Conservation (phyloP, 129 eudicot genomes). For the Silybum marianum region DNA sequence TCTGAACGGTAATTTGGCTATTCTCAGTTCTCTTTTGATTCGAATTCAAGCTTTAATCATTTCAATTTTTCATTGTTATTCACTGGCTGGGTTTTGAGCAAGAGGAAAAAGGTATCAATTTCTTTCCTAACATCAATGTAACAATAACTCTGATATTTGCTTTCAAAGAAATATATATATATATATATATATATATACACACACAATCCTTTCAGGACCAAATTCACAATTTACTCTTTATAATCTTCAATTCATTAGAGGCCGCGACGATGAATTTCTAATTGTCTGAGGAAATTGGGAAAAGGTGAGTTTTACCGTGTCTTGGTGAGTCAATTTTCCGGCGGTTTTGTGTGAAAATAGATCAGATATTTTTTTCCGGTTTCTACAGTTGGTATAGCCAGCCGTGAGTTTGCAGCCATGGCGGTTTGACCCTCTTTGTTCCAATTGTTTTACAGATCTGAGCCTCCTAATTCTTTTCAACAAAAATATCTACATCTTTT, state of each 20-base stretch:
- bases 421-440: constrained; percentile 25
- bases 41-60: too few species aligned
- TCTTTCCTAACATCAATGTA: too few species aligned
- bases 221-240: neutral
- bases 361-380: neutral
- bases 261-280: constrained; percentile 29
- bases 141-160: too few species aligned
- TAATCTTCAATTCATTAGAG: neutral
- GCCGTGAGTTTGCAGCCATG: constrained; percentile 37
- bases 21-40: too few species aligned
- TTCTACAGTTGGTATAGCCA: neutral
- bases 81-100: too few species aligned
- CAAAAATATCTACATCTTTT: too few species aligned
- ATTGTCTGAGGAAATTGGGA: constrained; percentile 21
- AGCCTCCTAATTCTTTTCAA: constrained; percentile 3
- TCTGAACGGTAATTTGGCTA: too few species aligned
- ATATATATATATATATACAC: too few species aligned
- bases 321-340: constrained; percentile 30
- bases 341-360: neutral
- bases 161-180: too few species aligned
- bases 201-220: neutral
- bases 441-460: constrained; percentile 23
- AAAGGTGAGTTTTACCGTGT: constrained; percentile 18
- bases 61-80: too few species aligned
- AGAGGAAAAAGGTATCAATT: too few species aligned